These are phyloP conservation scores for Starmerella floris DNA, from an alignment of 805 yeast genomes.

Conservation along the genomic window DNA sequence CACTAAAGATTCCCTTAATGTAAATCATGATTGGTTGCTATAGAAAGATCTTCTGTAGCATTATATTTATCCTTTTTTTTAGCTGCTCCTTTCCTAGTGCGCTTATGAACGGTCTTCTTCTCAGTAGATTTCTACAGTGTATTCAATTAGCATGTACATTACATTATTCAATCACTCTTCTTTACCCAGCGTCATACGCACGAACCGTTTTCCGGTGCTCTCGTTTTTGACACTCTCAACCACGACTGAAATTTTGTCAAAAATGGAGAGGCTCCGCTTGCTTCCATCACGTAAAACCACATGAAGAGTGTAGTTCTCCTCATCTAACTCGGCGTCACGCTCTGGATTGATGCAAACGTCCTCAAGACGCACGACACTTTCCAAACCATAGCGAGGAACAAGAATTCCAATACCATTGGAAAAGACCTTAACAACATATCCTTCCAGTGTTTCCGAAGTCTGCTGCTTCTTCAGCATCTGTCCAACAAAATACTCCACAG, in stretches of 20 bases:
- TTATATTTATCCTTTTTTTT: too few relatives aligned
- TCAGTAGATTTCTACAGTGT: too few relatives aligned
- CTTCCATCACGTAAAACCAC: conserved; percentile 37
- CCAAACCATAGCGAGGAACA: conserved; percentile 93
- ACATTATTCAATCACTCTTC: too few relatives aligned
- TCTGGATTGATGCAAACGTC: conserved; percentile 47
- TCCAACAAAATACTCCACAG: conserved; percentile 94
- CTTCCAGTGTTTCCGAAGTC: conserved; percentile 50
- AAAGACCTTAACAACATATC: conserved; percentile 82
- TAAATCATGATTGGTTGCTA: not conserved
- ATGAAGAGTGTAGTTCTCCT: conserved; percentile 57
- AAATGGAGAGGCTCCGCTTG: conserved; percentile 46
- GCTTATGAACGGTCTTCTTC: too few relatives aligned
- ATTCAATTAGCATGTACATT: too few relatives aligned
- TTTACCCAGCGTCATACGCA: conserved; percentile 44
- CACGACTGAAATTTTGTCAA: conserved; percentile 74
- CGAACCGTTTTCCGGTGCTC: conserved; percentile 82
- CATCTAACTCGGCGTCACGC: conserved; percentile 46
- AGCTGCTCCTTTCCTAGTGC: too few relatives aligned
- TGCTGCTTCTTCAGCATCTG: conserved; percentile 86
- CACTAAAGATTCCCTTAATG: too few relatives aligned
- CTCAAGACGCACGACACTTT: conserved; percentile 76
- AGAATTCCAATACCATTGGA: conserved; percentile 88
- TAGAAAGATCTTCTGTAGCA: not conserved
- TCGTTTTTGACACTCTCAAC: conserved; percentile 75